Base-by-base conservation (phyloP, 2,329 filamentous ascomycete species). In the Monosporascus sp. region DNA sequence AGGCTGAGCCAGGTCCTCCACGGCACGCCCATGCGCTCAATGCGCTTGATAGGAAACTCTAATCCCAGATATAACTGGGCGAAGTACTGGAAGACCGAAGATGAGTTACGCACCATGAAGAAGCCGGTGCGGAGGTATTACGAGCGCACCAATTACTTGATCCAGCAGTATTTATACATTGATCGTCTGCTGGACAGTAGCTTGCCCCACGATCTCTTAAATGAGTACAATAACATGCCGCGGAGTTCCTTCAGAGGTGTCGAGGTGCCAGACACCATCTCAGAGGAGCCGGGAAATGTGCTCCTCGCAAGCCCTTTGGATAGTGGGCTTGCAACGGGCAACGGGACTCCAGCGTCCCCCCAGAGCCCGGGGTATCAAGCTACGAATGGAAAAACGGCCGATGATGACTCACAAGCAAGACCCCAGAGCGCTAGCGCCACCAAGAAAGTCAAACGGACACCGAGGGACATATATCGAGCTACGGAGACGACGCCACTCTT, bases 91-190 rank as follows among this genome's bases (percentile, higher is more conserved):
- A 95, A 90, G 69, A 83, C 84, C 0, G 85, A 91, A 31, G 86
- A 88, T 27, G 81, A 95, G 66, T 75, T 97, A 59, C 81, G 81
- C 59, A 67, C 72, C 53, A 87, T 95, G 81, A 82, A 81, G 65
- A 88, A 86, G 68, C 79, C 84, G n/a, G 71, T 95, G 81, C 88
- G 91, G 47, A 67, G 86, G 65, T 97, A 96, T 73, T 96, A 97
- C 66, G 87, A 95, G 75, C 84, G 90, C 44, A 93, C 86, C 66
- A 97, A 97, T 72, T 85, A 86, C 61, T 78, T 97, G 44, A 85
- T 97, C 55, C 89, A 94, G 69, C 88, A 96, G 68, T 97, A 97
- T 69, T 79, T 95, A 58, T 97, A 95, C 69, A 96, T 97, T 63
- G 93, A 97, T 72, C 84, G 87, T 50, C 77, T 97, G 53, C 80